A percentile compares a stretch with the other conserved stretches of the same genome.
Conservation (phyloP, 1,284 basidiomycete genomes). For the Leccinum pachyderme region DNA sequence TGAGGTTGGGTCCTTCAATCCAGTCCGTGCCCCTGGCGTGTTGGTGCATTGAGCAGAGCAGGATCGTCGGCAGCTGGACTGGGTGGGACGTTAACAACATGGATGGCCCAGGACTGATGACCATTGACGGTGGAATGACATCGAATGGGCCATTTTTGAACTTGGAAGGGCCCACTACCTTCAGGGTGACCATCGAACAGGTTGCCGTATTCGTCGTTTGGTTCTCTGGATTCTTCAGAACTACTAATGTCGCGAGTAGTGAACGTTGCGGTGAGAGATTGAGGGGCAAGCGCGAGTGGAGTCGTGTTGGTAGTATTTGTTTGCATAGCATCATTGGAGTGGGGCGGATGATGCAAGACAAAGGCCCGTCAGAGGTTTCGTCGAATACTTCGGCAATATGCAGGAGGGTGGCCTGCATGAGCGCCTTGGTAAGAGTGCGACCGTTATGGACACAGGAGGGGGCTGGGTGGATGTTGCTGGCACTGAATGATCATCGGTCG, state of each 20-base stretch:
- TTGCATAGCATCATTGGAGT: not conserved
- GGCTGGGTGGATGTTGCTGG: no score
- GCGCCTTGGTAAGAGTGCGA: no score
- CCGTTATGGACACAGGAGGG: not conserved
- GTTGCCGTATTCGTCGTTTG: not conserved
- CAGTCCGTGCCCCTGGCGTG: no score
- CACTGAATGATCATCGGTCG: not conserved
- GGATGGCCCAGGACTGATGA: not conserved
- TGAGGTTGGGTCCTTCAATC: not conserved
- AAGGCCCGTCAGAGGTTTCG: no score
- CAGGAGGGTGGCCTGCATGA: no score
- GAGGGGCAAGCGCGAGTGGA: no score
- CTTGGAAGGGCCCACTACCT: slow-evolving; percentile 36
- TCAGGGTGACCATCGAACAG: slow-evolving; percentile 12
- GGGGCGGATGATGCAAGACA: no score
- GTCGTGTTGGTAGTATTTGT: no score
- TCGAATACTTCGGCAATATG: not conserved
- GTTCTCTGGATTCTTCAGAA: not conserved
- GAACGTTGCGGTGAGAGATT: no score
- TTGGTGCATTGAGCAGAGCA: no score
- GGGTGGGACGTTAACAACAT: not conserved
- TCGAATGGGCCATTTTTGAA: slow-evolving; percentile 65
- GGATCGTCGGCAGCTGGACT: no score
- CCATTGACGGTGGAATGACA: slow-evolving; percentile 15
- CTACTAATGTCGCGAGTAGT: no score